Base-by-base conservation (phyloP, 352 stramenopile species). In the Discostella stelligera region DNA sequence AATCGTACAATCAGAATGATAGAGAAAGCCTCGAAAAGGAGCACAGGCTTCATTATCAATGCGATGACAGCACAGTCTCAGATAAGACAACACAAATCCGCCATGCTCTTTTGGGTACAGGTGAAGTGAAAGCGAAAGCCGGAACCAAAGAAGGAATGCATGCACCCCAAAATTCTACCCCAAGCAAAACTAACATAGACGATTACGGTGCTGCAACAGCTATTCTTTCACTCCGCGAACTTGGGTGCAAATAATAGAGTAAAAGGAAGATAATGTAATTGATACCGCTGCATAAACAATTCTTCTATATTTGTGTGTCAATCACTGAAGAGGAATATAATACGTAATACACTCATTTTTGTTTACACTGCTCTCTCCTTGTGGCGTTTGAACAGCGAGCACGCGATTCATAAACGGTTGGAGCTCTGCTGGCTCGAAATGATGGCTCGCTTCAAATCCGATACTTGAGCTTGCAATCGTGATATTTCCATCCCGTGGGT, bases 401-500 rank as follows among this genome's bases (percentile, higher is more conserved):
- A 59, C 53, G n/a, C 37, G 53, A 59, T 65, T 74, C 39, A 32
- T 58, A 30, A 46, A 64, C 52, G 50, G 53, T 23, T 16, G 27
- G 44, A 67, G 20, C 4, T 21, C 21, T 49, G 13, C 23, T 68
- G 23, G 11, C 21, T 55, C 6, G 48, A 59, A 25, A 59, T 44
- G 4, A 58, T 44, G 37, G 30, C 39, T 66, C 59, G 23, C 27
- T 66, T 74, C 32, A 74, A 56, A 49, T 58, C 46, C 8, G 23
- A 55, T 8, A 59, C 30, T 49, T 66, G 20, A 9, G 53, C 49
- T 48, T 77, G 78, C 11, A 83, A 56, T 18, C 76, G 63, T 48
- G 64, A 76, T 50, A 83, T 76, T 69, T 83, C 76, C 62, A 71
- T 72, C 41, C 59, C 60, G 65, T 83, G 59, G 7, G 53, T 23